phyloP scores from a whole-genome alignment of 31 red algal species.

The Porphyra umbilicalis region DNA sequence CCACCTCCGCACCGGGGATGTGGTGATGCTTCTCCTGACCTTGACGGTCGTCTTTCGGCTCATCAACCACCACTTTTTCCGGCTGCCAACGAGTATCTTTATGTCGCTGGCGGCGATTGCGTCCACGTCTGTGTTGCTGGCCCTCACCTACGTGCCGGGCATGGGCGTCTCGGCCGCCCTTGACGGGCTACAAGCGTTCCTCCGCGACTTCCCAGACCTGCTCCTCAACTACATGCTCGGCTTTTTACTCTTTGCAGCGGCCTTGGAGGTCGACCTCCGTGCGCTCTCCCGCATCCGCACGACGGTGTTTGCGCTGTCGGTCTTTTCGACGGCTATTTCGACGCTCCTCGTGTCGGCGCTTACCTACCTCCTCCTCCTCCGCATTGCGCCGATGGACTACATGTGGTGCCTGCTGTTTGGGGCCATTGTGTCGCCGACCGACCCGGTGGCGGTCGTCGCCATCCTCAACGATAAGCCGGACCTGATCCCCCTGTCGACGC shows the following conservation, averaged over 20 bases:
- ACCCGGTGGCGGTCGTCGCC: slow-evolving; percentile 85
- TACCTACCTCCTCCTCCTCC: slow-evolving; percentile 68
- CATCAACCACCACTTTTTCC: slow-evolving; percentile 63
- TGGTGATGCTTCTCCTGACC: slow-evolving; percentile 71
- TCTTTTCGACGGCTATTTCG: slow-evolving; percentile 38
- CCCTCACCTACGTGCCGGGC: slow-evolving; percentile 43
- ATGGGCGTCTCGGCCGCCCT: slow-evolving; percentile 25
- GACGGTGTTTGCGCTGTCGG: slow-evolving; percentile 65
- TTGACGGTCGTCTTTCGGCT: slow-evolving; percentile 62
- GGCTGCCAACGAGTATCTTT: slow-evolving; percentile 45
- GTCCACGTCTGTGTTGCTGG: slow-evolving; percentile 51
- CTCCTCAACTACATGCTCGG: slow-evolving; percentile 92
- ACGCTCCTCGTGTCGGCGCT: slow-evolving; percentile 65
- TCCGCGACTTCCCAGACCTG: slow-evolving; percentile 82
- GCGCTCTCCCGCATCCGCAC: slow-evolving; percentile 60
- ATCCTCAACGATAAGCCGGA: slow-evolving; percentile 80
- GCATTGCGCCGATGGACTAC: slow-evolving; percentile 63
- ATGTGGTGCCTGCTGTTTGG: slow-evolving; percentile 87
- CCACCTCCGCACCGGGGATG: slow-evolving; percentile 34
- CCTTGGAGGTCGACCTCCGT: slow-evolving; percentile 89
- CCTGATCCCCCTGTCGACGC: slow-evolving; percentile 69
- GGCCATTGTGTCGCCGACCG: slow-evolving; percentile 94
- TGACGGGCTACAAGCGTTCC: slow-evolving; percentile 35
- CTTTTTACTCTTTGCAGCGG: slow-evolving; percentile 92
- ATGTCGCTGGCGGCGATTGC: slow-evolving; percentile 74